Evolutionary conservation across 768 basidiomycete genomes (phyloP).

Genomic region (Macrocybe gigantea): DNA sequence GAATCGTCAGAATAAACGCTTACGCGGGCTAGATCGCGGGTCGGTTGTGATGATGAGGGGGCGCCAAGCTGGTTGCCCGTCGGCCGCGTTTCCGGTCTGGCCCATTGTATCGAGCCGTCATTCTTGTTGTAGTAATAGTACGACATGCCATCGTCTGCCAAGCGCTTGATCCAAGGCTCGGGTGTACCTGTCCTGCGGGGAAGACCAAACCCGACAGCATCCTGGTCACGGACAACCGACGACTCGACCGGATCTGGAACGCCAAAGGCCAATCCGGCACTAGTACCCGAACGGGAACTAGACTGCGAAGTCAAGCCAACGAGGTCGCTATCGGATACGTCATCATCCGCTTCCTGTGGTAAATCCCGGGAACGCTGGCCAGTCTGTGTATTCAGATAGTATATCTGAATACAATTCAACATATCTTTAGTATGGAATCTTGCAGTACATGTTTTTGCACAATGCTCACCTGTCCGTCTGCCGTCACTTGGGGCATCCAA

Average conservation of each 20-base stretch:
- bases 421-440: background rate
- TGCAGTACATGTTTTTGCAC: background rate
- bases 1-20: constrained; percentile 82
- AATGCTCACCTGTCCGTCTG: constrained; percentile 69
- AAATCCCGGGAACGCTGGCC: constrained; percentile 79
- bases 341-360: constrained; percentile 68
- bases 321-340: constrained; percentile 57
- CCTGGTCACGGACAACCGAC: constrained; percentile 26
- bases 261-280: constrained; percentile 44
- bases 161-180: constrained; percentile 77
- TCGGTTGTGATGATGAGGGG: constrained; percentile 21
- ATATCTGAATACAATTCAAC: constrained; percentile 55
- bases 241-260: constrained; percentile 28
- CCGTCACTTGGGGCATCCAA: constrained; percentile 86
- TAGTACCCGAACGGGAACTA: constrained; percentile 49
- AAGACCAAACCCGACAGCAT: constrained; percentile 54
- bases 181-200: constrained; percentile 55
- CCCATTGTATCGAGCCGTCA: constrained; percentile 67
- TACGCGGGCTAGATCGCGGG: constrained; percentile 27
- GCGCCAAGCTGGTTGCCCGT: constrained; percentile 7
- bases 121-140: constrained; percentile 75
- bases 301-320: constrained; percentile 54
- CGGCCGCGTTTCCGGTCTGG: constrained; percentile 42
- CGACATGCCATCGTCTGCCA: constrained; percentile 78
- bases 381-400: constrained; percentile 89